Evolutionary conservation across 148 eudicot species (phyloP).

Genomic region (Silene latifolia): DNA sequence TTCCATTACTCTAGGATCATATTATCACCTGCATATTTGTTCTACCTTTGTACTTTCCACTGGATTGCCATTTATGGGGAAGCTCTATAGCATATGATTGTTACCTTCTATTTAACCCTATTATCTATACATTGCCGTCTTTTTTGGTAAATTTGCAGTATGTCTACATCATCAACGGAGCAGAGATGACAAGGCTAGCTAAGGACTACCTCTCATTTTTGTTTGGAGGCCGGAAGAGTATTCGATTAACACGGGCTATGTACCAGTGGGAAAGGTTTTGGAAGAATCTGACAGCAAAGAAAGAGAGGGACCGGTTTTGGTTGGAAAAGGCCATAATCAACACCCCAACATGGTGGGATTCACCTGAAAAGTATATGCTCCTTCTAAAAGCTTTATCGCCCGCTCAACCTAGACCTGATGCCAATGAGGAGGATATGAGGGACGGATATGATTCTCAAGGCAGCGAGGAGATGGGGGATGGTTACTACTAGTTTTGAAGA

Average conservation of each 20-base stretch:
- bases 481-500: background rate
- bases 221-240: conserved; percentile 44
- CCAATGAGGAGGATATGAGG: background rate
- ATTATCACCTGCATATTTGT: background rate
- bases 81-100: background rate
- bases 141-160: conserved; percentile 43
- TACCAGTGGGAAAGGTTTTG: conserved; percentile 35
- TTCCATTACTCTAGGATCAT: background rate
- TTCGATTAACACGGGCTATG: conserved; percentile 42
- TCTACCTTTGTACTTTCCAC: no score
- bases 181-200: conserved; percentile 41
- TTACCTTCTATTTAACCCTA: background rate
- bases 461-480: conserved; percentile 1
- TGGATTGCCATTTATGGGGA: background rate
- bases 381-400: conserved; percentile 18
- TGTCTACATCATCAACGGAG: conserved; percentile 57
- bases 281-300: conserved; percentile 22
- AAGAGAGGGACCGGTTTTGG: conserved; percentile 36
- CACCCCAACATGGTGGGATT: conserved; percentile 58
- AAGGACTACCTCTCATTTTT: conserved; percentile 47
- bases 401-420: background rate
- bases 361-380: conserved; percentile 40
- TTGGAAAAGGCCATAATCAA: conserved; percentile 48
- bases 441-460: conserved; percentile 5
- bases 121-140: background rate